A percentile compares a stretch with the other conserved stretches of the same genome.
phyloP scores from a whole-genome alignment of 441 rosid species.

The Populus tomentosa region DNA sequence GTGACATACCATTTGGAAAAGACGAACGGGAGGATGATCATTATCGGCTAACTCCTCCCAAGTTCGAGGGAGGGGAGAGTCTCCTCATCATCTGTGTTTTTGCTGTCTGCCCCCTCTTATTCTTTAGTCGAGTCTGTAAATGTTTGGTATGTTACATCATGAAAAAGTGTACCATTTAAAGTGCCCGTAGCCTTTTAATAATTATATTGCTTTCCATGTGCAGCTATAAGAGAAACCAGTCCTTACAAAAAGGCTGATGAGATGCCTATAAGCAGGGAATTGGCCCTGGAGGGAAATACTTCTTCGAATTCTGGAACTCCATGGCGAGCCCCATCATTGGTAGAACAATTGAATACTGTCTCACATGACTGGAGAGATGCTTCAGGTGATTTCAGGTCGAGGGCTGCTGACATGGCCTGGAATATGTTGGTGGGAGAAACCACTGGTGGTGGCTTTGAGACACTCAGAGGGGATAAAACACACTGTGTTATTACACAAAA shows the following conservation, averaged over 20 bases:
- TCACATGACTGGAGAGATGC: slow-evolving; percentile 52
- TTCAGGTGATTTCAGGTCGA: slow-evolving; percentile 41
- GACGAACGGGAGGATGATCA: slow-evolving; percentile 74
- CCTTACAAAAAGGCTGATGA: too few relatives aligned
- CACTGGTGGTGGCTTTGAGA: too few relatives aligned
- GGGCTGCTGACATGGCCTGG: slow-evolving; percentile 49
- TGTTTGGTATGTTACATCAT: too few relatives aligned
- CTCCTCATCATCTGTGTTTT: slow-evolving; percentile 32
- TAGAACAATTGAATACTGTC: slow-evolving; percentile 40
- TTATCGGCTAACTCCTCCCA: slow-evolving; percentile 55
- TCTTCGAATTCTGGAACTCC: slow-evolving; percentile 37
- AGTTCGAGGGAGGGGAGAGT: slow-evolving; percentile 76
- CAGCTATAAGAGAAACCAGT: too few relatives aligned
- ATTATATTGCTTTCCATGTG: too few relatives aligned
- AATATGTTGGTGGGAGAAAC: slow-evolving; percentile 7
- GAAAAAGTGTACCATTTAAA: too few relatives aligned
- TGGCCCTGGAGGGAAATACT: slow-evolving; percentile 37
- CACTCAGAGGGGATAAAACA: too few relatives aligned
- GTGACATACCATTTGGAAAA: slow-evolving; percentile 51
- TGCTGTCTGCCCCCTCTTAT: too few relatives aligned
- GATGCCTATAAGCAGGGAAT: slow-evolving; percentile 33
- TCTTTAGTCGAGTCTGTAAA: too few relatives aligned
- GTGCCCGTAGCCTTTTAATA: too few relatives aligned
- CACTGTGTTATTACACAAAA: too few relatives aligned
- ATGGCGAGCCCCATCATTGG: slow-evolving; percentile 54